Evolutionary conservation across 129 eudicot species (phyloP), one percentile per base, ranked within the genome.

Genomic region (Tagetes erecta): DNA sequence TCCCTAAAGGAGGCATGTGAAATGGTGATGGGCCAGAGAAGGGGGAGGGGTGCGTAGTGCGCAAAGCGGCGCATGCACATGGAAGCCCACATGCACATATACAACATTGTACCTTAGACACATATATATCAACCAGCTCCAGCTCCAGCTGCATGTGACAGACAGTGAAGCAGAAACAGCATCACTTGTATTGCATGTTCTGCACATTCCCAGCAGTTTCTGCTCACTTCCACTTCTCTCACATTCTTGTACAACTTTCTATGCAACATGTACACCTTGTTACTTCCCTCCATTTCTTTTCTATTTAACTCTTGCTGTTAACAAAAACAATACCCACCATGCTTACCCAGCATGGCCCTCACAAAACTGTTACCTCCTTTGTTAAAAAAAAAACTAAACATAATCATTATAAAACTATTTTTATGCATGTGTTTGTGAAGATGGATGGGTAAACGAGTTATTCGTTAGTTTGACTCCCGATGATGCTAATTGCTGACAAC

Each of bases 151-250:
- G 89, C 90, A 88, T 83, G 94, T 88, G 94, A 50, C 76, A 76
- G 94, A 88, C 90, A 88, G 94, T 78, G 83, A 81, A 73, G 94
- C 94, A 85, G 83, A 81, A 73, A 90, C 94, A 85, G 65, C 81
- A 71, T 81, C 57, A 75, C 77, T 71, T 87, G 92, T 85, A 80
- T 85, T 71, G 75, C 94, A 85, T 85, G 94, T 85, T 88, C 88
- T 85, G 88, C 94, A 88, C 90, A 88, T 88, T 88, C 94, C 94
- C 90, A 81, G 94, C 94, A 88, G 67, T 71, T 65, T 82, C 85
- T 85, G 73, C 68, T 60, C 77, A 83, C 71, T 58, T 78, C 55
- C 82, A 71, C 42, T 63, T 62, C 60, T 70, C 75, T 7, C 60
- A 62, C 45, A 1, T 10, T 52, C 50, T 67, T 73, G 74, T 70